Conservation (phyloP, 805 yeast genomes). For the Starmerella roubikii region DNA sequence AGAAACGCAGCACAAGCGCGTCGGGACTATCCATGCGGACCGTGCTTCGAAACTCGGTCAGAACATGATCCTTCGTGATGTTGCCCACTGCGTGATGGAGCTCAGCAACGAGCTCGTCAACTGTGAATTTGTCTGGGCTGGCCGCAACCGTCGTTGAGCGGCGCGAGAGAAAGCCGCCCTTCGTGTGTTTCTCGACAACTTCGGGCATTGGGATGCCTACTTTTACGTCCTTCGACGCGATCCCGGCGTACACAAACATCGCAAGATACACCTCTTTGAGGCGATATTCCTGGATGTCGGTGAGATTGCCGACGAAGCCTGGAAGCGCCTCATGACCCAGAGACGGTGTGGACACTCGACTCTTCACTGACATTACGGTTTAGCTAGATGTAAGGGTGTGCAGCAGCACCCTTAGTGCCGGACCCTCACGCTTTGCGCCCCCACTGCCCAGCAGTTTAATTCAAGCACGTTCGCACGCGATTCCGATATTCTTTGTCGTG, state of each 20-base stretch:
- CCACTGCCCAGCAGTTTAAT: too few relatives aligned
- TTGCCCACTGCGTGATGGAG: conserved; percentile 39
- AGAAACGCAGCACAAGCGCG: conserved; percentile 56
- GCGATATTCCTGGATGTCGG: conserved; percentile 27
- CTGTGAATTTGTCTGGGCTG: conserved; percentile 9
- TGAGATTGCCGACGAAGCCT: conserved; percentile 29
- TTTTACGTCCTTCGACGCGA: conserved; percentile 21
- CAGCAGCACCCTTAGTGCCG: too few relatives aligned
- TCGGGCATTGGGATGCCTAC: conserved; percentile 15
- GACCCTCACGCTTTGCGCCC: too few relatives aligned
- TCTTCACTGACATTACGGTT: background rate
- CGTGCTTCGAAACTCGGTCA: conserved; percentile 43
- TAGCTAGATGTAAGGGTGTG: too few relatives aligned
- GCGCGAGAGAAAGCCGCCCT: conserved; percentile 22
- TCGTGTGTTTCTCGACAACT: conserved; percentile 20
- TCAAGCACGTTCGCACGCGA: too few relatives aligned
- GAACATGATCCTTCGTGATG: conserved; percentile 39
- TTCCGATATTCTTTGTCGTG: too few relatives aligned
- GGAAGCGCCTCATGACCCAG: conserved; percentile 10
- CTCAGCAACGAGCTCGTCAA: conserved; percentile 19
- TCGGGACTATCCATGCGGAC: conserved; percentile 73
- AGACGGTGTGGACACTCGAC: background rate
- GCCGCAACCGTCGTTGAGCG: conserved; percentile 9
- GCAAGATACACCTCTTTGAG: conserved; percentile 31
- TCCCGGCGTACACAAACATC: conserved; percentile 19